Percentiles rank a stretch among this genome's conserved stretches.
These are phyloP conservation scores for Botrytis deweyae DNA, from an alignment of 2,329 filamentous ascomycete genomes.

Conservation along the genomic window DNA sequence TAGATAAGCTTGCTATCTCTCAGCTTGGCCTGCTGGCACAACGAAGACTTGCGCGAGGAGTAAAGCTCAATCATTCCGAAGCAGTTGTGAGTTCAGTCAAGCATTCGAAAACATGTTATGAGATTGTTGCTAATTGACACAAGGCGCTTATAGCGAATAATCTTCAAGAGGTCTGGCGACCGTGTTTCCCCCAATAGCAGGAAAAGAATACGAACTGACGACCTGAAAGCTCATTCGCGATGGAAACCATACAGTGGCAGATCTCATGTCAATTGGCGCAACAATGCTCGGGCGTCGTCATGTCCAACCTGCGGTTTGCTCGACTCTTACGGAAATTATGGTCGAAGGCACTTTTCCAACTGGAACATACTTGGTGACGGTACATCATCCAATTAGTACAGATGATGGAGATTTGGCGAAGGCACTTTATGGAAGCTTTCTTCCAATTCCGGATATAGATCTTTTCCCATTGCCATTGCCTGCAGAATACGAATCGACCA, in stretches of 20 bases:
- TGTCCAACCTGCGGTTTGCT: constrained; percentile 78
- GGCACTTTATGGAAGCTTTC: constrained; percentile 87
- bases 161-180: constrained; percentile 69
- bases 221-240: constrained; percentile 75
- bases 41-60: constrained; percentile 79
- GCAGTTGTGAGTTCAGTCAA: constrained; percentile 60
- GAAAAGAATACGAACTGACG: constrained; percentile 25
- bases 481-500: constrained; percentile 63
- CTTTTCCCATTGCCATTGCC: constrained; percentile 66
- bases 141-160: constrained; percentile 82
- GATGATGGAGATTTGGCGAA: constrained; percentile 85
- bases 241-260: constrained; percentile 87
- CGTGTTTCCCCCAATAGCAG: not conserved
- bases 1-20: constrained; percentile 94
- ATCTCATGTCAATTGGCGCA: constrained; percentile 88
- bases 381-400: constrained; percentile 82
- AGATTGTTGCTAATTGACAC: constrained; percentile 20
- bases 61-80: constrained; percentile 87
- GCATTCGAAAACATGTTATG: not conserved
- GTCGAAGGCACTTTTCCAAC: constrained; percentile 91
- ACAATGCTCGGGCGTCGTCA: constrained; percentile 93
- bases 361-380: constrained; percentile 91
- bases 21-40: constrained; percentile 87
- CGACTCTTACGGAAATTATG: constrained; percentile 79
- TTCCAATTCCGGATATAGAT: constrained; percentile 71